Percentiles rank a stretch among this genome's conserved stretches.
phyloP scores from a whole-genome alignment of 2,329 filamentous ascomycete genomes.

The Stachybotrys echinatus region DNA sequence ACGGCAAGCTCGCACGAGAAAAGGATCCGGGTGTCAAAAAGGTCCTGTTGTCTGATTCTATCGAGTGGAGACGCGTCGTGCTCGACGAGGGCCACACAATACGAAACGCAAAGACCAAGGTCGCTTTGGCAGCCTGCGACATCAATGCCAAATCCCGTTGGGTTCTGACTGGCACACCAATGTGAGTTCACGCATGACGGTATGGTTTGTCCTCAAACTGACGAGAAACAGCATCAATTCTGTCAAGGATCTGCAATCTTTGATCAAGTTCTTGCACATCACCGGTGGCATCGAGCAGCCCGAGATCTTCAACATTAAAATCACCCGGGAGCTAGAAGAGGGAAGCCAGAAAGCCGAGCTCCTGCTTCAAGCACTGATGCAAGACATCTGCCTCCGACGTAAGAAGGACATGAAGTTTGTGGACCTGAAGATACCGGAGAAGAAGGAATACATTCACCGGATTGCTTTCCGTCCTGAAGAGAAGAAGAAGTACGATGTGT shows the following conservation, averaged over 20 bases:
- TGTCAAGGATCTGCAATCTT: constrained; percentile 73
- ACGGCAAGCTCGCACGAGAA: constrained; percentile 69
- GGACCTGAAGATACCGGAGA: constrained; percentile 70
- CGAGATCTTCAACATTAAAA: constrained; percentile 62
- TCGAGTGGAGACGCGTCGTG: constrained; percentile 73
- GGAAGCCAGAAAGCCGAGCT: constrained; percentile 53
- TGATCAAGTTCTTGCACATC: constrained; percentile 71
- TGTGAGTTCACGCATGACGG: too few species aligned
- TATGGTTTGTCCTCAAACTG: not conserved
- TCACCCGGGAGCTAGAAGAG: constrained; percentile 57
- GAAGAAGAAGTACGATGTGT: constrained; percentile 68
- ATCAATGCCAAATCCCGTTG: constrained; percentile 69
- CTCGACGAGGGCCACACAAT: constrained; percentile 82
- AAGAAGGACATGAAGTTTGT: constrained; percentile 88
- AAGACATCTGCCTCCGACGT: constrained; percentile 72
- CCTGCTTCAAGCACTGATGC: constrained; percentile 71
- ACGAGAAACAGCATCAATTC: constrained; percentile 71
- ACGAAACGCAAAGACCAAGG: constrained; percentile 70
- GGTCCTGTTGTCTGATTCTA: constrained; percentile 25
- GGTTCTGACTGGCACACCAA: constrained; percentile 77
- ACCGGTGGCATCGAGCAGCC: constrained; percentile 69
- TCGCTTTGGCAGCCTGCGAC: constrained; percentile 60
- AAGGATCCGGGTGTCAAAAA: constrained; percentile 41
- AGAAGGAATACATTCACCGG: constrained; percentile 72
- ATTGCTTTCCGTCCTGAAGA: constrained; percentile 71